A percentile compares a stretch with the other conserved stretches of the same genome.
These are phyloP conservation scores for Psophocarpus tetragonolobus DNA, from an alignment of 306 rosid species.

Conservation along the genomic window DNA sequence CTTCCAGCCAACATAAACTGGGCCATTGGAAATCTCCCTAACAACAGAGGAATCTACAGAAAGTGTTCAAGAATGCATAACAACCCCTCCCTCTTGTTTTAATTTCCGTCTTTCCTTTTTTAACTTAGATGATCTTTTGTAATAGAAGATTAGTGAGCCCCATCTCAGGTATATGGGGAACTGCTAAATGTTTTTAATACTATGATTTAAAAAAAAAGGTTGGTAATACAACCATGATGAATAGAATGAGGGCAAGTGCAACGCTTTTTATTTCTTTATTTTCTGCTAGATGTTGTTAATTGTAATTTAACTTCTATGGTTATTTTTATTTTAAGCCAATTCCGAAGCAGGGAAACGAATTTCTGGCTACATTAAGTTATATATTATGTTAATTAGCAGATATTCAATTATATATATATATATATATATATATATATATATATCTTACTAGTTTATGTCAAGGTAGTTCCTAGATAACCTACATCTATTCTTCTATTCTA, in stretches of 20 bases:
- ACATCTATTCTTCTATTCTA: too few species aligned
- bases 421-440: too few species aligned
- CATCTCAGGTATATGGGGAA: background rate
- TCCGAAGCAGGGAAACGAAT: background rate
- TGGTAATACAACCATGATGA: background rate
- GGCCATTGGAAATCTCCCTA: conserved; percentile 29
- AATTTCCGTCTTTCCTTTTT: background rate
- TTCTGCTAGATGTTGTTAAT: conserved; percentile 4
- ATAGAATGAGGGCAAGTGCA: background rate
- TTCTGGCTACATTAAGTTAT: background rate
- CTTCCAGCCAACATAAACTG: conserved; percentile 53
- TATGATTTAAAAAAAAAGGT: background rate
- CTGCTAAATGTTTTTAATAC: background rate
- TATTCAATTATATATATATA: background rate
- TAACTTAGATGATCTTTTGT: background rate
- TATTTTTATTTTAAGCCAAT: background rate
- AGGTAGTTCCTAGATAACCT: background rate
- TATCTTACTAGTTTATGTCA: background rate
- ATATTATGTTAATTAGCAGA: background rate
- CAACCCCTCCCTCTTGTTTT: conserved; percentile 41
- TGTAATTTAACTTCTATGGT: background rate
- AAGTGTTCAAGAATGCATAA: conserved; percentile 36
- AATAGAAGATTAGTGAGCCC: background rate
- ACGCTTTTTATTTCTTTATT: background rate
- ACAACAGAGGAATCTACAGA: conserved; percentile 17